These are phyloP conservation scores for Colletotrichum simmondsii DNA, from an alignment of 2,329 filamentous ascomycete genomes.

Conservation along the genomic window DNA sequence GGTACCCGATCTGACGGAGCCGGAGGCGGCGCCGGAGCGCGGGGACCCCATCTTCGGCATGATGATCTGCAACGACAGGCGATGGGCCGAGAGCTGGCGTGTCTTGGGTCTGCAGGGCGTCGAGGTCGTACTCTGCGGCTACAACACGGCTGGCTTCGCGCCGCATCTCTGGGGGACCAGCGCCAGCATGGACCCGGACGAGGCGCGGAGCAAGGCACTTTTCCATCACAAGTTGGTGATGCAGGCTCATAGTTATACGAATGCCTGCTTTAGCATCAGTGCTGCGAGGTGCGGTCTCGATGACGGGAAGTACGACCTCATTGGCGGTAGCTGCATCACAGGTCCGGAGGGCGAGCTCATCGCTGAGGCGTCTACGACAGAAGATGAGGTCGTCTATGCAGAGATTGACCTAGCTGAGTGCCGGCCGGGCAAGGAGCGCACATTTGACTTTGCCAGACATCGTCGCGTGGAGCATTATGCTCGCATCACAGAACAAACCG, in stretches of 20 bases:
- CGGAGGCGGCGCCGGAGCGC: slow-evolving; percentile 46
- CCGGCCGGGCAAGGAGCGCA: slow-evolving; percentile 57
- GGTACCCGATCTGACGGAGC: slow-evolving; percentile 55
- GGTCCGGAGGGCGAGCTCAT: slow-evolving; percentile 60
- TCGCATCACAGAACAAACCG: slow-evolving; percentile 50
- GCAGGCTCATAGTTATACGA: slow-evolving; percentile 64
- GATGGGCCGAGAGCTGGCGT: slow-evolving; percentile 65
- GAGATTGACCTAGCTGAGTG: slow-evolving; percentile 60
- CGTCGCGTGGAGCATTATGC: slow-evolving; percentile 55
- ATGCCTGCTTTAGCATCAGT: slow-evolving; percentile 61
- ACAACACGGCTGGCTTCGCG: slow-evolving; percentile 62
- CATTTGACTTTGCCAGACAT: slow-evolving; percentile 57
- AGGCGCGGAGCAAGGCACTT: slow-evolving; percentile 55
- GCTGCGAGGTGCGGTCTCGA: slow-evolving; percentile 56
- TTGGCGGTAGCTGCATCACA: slow-evolving; percentile 59
- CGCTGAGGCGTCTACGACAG: slow-evolving; percentile 57
- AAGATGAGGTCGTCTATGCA: slow-evolving; percentile 61
- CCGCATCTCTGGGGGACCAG: slow-evolving; percentile 50
- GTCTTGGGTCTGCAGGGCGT: slow-evolving; percentile 57
- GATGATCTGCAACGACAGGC: slow-evolving; percentile 66
- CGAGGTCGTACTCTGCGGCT: slow-evolving; percentile 50
- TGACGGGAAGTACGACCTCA: slow-evolving; percentile 56
- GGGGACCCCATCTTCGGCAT: slow-evolving; percentile 65
- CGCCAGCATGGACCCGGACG: slow-evolving; percentile 43
- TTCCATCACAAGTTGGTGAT: slow-evolving; percentile 64